These are phyloP conservation scores for Leishmania gerbilli DNA, from an alignment of 208 protist genomes.

Conservation along the genomic window DNA sequence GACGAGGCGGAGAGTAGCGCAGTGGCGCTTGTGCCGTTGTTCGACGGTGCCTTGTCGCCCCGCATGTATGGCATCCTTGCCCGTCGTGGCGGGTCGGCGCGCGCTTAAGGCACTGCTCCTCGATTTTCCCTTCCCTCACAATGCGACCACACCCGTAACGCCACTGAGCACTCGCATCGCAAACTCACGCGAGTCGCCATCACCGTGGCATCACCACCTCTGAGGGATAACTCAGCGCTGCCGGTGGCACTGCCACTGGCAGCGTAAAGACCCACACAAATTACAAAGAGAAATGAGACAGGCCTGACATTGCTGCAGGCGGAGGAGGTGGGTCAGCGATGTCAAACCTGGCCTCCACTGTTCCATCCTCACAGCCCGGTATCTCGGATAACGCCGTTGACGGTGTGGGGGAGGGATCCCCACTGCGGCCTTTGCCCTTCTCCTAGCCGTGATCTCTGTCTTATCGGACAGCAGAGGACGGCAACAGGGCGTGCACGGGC, in stretches of 20 bases:
- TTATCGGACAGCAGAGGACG: not conserved
- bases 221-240: not conserved
- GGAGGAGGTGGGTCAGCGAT: not conserved
- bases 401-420: not conserved
- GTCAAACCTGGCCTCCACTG: not conserved
- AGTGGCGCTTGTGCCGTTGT: constrained; percentile 86
- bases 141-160: not conserved
- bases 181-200: not conserved
- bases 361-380: not conserved
- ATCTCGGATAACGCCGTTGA: not conserved
- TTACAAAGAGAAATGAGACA: not conserved
- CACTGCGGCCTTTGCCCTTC: not conserved
- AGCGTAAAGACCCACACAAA: not conserved
- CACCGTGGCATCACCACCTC: not conserved
- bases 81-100: constrained; percentile 37
- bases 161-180: not conserved
- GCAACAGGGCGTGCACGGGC: not conserved
- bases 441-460: no score
- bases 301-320: not conserved
- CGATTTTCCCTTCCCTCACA: not conserved
- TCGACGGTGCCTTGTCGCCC: constrained; percentile 80
- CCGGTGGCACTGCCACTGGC: not conserved
- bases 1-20: constrained; percentile 30
- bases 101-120: not conserved
- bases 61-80: constrained; percentile 86